Conservation (phyloP, 2,329 filamentous ascomycete species). For the Cordyceps tenuipes region DNA sequence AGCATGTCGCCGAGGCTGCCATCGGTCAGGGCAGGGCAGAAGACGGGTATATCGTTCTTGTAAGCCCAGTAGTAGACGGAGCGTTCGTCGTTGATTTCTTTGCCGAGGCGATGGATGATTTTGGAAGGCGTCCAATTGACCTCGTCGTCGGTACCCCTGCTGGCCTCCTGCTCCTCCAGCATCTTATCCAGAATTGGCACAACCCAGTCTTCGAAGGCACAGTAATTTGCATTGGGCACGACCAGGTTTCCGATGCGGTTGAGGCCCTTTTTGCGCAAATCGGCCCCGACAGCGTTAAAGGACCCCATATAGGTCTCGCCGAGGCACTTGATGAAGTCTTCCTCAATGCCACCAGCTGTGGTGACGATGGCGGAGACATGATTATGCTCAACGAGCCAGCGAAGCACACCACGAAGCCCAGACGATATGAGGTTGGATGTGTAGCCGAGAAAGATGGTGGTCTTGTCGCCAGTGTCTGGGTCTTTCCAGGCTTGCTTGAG, state of each 20-base stretch:
- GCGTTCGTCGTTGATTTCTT: constrained; percentile 86
- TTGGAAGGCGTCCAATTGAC: constrained; percentile 91
- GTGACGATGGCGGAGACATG: constrained; percentile 92
- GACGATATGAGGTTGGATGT: constrained; percentile 97
- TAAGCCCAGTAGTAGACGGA: constrained; percentile 97
- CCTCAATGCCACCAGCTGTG: constrained; percentile 89
- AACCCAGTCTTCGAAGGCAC: constrained; percentile 95
- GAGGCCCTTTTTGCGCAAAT: constrained; percentile 73
- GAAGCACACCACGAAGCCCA: constrained; percentile 80
- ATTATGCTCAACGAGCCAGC: constrained; percentile 86
- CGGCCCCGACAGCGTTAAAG: constrained; percentile 69
- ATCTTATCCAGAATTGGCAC: constrained; percentile 91
- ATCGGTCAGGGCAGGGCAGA: constrained; percentile 92
- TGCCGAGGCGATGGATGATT: constrained; percentile 80
- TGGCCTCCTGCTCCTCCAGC: constrained; percentile 86
- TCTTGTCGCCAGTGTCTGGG: constrained; percentile 66
- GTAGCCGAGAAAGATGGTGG: constrained; percentile 95
- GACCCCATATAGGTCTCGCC: constrained; percentile 87
- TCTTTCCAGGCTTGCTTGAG: constrained; percentile 66
- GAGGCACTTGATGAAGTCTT: constrained; percentile 97
- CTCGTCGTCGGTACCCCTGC: constrained; percentile 57
- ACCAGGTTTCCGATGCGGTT: constrained; percentile 95
- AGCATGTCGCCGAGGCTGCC: constrained; percentile 96
- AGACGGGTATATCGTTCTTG: constrained; percentile 93
- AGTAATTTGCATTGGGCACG: constrained; percentile 93